Base-by-base conservation (phyloP, 495 filamentous ascomycete genomes). In the Aspergillus campestris region DNA sequence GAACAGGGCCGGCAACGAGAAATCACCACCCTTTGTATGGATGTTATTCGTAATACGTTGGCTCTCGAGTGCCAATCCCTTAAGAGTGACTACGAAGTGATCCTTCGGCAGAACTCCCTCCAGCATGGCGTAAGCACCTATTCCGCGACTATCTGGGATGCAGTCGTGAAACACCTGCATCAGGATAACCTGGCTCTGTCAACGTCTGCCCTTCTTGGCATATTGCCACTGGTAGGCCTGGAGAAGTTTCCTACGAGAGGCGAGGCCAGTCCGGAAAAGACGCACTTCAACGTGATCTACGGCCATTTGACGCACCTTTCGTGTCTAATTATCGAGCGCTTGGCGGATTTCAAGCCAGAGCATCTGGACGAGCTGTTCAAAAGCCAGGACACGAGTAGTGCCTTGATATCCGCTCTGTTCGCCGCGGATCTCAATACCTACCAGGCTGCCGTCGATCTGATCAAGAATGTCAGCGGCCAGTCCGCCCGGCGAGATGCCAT, bases 391-490 rank as follows among this genome's bases (percentile, higher is more conserved):
- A 78, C 79, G 5, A 77, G 81, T 27, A 82, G 79, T 38, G 76
- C 83, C 29, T 67, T 90, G 39, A 73, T 89, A 11, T 75, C 81
- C 5, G 70, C 82, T 4, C 74, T 92, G 7, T 82, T 83, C 51
- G 87, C 71, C 47, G 82, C 75, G 51, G 81, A 91, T 44, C 61
- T 79, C 6, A 72, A 78, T 40, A 81, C 86, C 39, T 84, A 83
- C 43, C 80, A 86, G 56, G 82, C 84, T 15, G 78, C 84, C 5
- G 73, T 91, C 5, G 84, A 88, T 49, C 64, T 95, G 29, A 78
- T 94, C 51, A 95, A 94, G 57, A 78, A 77, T 34, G 72, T 87
- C 31, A 91, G 85, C 47, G 75, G 73, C 6, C 79, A 91, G 57
- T 75, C 73, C 39, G 75, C 73, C 45, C 81, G 85, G 37, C 72